A percentile compares a stretch with the other conserved stretches of the same genome.
Evolutionary conservation across 805 yeast genomes (phyloP).

Genomic region (Peterozyma xylosa): DNA sequence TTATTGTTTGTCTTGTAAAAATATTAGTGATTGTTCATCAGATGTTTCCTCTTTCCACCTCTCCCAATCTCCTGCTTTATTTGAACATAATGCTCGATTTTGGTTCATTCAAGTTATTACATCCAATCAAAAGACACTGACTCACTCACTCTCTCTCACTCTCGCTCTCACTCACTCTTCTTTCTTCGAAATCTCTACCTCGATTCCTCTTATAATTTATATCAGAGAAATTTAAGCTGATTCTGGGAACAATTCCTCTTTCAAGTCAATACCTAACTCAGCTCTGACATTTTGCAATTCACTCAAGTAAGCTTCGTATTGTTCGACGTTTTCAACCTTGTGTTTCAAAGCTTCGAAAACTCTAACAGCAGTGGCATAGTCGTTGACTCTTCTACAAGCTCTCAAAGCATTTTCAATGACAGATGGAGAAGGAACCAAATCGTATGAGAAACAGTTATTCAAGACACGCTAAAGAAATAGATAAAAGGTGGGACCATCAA

Average conservation of each 20-base stretch:
- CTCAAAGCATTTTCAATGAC: slow-evolving; percentile 92
- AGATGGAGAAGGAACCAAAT: slow-evolving; percentile 95
- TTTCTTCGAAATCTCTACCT: not conserved
- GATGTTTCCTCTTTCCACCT: no score
- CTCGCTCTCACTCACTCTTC: not conserved
- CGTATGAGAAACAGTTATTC: slow-evolving; percentile 97
- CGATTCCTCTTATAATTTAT: not conserved
- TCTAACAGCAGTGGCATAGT: slow-evolving; percentile 97
- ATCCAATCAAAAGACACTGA: no score
- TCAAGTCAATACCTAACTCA: slow-evolving; percentile 88
- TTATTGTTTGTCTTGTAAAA: no score
- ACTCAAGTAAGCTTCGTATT: slow-evolving; percentile 92
- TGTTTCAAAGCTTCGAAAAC: slow-evolving; percentile 95
- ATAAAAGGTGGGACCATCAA: no score
- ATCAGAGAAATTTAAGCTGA: slow-evolving; percentile 6
- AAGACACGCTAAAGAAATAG: slow-evolving; percentile 58
- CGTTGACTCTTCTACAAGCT: slow-evolving; percentile 98
- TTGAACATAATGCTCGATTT: no score
- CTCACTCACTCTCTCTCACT: no score
- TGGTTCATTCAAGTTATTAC: no score
- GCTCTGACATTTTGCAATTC: slow-evolving; percentile 88
- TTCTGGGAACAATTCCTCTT: slow-evolving; percentile 73
- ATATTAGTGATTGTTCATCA: no score
- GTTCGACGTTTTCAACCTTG: slow-evolving; percentile 92
- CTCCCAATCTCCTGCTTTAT: no score